A percentile compares a stretch with the other conserved stretches of the same genome.
phyloP scores from a whole-genome alignment of 2,329 filamentous ascomycete species.

The Cladophialophora yegresii region DNA sequence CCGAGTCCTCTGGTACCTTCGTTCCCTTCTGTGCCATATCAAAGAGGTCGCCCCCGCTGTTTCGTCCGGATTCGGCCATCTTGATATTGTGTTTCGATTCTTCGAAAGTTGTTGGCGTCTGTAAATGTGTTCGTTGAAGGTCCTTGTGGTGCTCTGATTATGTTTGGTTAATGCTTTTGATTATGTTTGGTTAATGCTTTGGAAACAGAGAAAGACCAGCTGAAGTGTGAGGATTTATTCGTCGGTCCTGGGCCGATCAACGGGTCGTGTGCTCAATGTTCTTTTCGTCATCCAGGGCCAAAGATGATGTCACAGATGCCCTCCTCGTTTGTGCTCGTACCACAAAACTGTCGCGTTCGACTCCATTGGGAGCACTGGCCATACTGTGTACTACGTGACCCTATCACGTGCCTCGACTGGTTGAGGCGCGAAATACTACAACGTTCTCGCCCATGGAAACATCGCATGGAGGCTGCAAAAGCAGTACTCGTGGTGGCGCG shows the following conservation, averaged over 20 bases:
- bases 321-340: neutral
- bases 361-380: neutral
- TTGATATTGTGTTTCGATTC: neutral
- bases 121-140: neutral
- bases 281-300: constrained; percentile 22
- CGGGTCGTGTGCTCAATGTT: constrained; percentile 1
- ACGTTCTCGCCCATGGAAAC: neutral
- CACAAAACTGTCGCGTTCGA: neutral
- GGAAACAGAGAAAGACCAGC: neutral
- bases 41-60: constrained; percentile 44
- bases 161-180: neutral
- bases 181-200: neutral
- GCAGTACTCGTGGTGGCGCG: neutral
- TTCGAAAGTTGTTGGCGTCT: neutral
- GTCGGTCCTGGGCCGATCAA: neutral
- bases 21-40: constrained; percentile 46
- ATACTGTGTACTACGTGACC: neutral
- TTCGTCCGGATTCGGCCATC: constrained; percentile 29
- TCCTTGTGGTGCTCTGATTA: neutral
- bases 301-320: constrained; percentile 26
- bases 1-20: constrained; percentile 50
- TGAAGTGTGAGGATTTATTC: neutral
- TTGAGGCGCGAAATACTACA: neutral
- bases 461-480: neutral
- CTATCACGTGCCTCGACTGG: neutral